A percentile compares a stretch with the other conserved stretches of the same genome.
Conservation (phyloP, 495 filamentous ascomycete genomes). For the Entonaema liquescens region DNA sequence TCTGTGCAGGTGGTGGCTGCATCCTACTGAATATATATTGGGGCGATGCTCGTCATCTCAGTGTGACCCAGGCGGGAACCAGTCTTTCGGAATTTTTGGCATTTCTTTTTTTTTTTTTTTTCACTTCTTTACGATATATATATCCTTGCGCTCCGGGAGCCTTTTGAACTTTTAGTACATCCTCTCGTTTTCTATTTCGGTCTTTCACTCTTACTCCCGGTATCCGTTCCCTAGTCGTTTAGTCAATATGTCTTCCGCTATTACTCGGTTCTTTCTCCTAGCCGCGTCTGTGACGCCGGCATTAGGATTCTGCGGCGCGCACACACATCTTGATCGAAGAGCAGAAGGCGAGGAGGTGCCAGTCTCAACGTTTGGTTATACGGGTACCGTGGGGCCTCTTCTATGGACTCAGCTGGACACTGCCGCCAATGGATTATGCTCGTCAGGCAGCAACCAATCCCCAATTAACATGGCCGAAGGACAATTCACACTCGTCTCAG, state of each 20-base stretch:
- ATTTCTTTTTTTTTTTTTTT: constrained; percentile 7
- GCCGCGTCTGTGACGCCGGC: constrained; percentile 41
- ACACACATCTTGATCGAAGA: constrained; percentile 48
- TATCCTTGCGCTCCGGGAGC: constrained; percentile 27
- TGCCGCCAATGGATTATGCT: constrained; percentile 58
- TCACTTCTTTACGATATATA: constrained; percentile 12
- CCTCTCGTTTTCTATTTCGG: constrained; percentile 8
- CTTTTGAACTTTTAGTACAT: constrained; percentile 13
- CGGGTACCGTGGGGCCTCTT: constrained; percentile 61
- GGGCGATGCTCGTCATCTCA: constrained; percentile 18
- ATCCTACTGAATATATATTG: constrained; percentile 29
- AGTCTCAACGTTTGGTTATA: constrained; percentile 59
- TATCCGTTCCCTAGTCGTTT: constrained; percentile 7
- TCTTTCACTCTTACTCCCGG: background rate
- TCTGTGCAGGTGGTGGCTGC: background rate
- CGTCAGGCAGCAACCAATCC: constrained; percentile 65
- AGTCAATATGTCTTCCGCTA: constrained; percentile 23
- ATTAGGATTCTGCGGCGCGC: constrained; percentile 41
- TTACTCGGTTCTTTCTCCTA: constrained; percentile 38
- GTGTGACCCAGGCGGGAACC: constrained; percentile 8
- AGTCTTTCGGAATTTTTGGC: constrained; percentile 28
- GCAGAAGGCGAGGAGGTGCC: constrained; percentile 46
- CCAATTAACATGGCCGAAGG: constrained; percentile 64
- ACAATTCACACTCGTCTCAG: constrained; percentile 53
- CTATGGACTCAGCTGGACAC: constrained; percentile 64